Evolutionary conservation across 1,284 basidiomycete species (phyloP).

Genomic region (Ustilago loliicola): DNA sequence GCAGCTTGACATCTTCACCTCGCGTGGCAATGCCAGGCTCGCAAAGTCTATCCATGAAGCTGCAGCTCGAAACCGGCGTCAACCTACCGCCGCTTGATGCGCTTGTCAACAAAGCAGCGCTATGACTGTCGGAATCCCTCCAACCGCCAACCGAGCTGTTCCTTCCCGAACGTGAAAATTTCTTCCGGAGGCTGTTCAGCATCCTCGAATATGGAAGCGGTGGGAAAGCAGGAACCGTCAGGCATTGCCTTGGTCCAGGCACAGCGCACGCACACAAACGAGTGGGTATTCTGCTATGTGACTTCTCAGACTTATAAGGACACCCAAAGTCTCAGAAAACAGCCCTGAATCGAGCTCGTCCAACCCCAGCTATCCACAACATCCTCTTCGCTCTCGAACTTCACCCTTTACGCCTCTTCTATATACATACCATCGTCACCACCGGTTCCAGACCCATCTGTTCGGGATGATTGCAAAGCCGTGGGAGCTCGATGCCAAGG

Average conservation of each 20-base stretch:
- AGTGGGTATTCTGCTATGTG: not conserved
- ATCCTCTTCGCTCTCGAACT: not conserved
- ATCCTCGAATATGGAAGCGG: too few relatives aligned
- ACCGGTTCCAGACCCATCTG: not conserved
- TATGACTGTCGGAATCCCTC: not conserved
- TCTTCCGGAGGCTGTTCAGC: not conserved
- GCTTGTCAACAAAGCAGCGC: conserved; percentile 6
- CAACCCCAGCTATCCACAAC: not conserved
- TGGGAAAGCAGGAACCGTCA: not conserved
- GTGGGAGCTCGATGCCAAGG: conserved; percentile 24
- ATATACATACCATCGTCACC: not conserved
- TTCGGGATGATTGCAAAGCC: conserved; percentile 27
- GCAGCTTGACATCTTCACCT: not conserved
- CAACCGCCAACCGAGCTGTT: not conserved
- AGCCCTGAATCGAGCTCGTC: too few relatives aligned
- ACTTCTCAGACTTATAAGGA: not conserved
- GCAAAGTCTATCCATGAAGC: not conserved
- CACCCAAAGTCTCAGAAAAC: not conserved
- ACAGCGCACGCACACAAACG: not conserved
- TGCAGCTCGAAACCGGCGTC: not conserved
- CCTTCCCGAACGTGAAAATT: not conserved
- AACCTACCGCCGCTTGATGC: conserved; percentile 1
- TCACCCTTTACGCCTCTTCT: not conserved
- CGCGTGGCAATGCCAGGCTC: not conserved
- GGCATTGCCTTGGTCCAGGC: not conserved